These are phyloP conservation scores for Erysimum pusillum DNA, from an alignment of 441 rosid genomes.

Conservation along the genomic window DNA sequence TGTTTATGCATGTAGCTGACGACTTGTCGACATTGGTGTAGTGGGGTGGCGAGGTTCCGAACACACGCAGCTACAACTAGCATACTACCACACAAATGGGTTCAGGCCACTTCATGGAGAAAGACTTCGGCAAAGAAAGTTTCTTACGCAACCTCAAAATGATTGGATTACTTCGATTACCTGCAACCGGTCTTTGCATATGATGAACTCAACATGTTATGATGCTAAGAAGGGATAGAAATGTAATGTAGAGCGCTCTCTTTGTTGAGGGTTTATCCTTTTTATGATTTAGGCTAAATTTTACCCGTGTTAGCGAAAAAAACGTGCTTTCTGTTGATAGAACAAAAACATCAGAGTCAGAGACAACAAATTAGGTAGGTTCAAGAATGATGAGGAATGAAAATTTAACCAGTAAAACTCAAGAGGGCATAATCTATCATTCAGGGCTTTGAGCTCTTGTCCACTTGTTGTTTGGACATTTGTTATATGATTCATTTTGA, in stretches of 20 bases:
- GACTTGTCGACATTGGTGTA: neutral
- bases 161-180: neutral
- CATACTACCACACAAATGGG: conserved; percentile 11
- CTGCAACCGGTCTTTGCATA: neutral
- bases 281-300: no score
- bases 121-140: neutral
- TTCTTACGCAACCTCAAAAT: neutral
- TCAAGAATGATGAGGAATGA: conserved; percentile 6
- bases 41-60: conserved; percentile 2
- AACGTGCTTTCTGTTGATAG: neutral
- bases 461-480: neutral
- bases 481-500: neutral
- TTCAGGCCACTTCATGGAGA: neutral
- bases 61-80: neutral
- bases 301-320: no score
- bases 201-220: neutral
- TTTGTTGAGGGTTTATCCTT: no score
- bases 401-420: neutral
- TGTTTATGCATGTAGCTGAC: neutral
- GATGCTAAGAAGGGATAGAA: neutral
- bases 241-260: no score
- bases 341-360: neutral
- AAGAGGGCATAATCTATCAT: neutral
- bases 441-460: conserved; percentile 1
- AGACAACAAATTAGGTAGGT: conserved; percentile 7